Conservation (phyloP, 164 flowering plant genomes). For the Houttuynia cordata region DNA sequence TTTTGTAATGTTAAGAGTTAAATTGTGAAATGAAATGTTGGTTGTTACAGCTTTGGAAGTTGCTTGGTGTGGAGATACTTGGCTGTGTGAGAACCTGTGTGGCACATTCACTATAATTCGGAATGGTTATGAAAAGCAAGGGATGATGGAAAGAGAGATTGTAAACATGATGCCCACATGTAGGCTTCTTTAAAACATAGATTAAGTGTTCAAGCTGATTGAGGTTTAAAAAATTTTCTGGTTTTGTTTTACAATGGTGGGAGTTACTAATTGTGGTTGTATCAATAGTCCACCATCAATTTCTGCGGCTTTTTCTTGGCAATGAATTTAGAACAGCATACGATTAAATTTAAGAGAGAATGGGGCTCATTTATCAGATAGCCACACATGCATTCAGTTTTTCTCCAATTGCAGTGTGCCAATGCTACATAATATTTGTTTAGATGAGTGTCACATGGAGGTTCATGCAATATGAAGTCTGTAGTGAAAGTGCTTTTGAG, state of each 20-base stretch:
- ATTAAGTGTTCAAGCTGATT: background rate
- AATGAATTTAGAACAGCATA: background rate
- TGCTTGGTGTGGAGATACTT: constrained; percentile 26
- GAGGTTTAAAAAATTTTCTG: background rate
- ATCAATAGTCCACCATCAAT: background rate
- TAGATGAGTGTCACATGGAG: constrained; percentile 2
- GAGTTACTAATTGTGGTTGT: background rate
- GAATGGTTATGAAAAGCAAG: background rate
- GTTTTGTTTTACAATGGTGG: background rate
- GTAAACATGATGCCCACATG: background rate
- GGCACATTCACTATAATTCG: background rate
- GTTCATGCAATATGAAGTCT: too few relatives aligned
- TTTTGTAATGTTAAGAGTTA: constrained; percentile 7
- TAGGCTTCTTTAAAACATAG: background rate
- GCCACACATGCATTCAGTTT: background rate
- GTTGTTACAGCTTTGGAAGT: constrained; percentile 59
- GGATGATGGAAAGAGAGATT: background rate
- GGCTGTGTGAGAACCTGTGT: background rate
- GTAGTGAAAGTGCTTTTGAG: too few relatives aligned
- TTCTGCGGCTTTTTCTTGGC: background rate
- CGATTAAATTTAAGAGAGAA: background rate
- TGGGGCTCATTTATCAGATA: background rate
- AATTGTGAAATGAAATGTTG: constrained; percentile 34
- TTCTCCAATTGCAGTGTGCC: background rate
- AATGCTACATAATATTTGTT: constrained; percentile 3